These are phyloP conservation scores for Sutorius eximius DNA, from an alignment of 1,284 basidiomycete species.

Conservation along the genomic window DNA sequence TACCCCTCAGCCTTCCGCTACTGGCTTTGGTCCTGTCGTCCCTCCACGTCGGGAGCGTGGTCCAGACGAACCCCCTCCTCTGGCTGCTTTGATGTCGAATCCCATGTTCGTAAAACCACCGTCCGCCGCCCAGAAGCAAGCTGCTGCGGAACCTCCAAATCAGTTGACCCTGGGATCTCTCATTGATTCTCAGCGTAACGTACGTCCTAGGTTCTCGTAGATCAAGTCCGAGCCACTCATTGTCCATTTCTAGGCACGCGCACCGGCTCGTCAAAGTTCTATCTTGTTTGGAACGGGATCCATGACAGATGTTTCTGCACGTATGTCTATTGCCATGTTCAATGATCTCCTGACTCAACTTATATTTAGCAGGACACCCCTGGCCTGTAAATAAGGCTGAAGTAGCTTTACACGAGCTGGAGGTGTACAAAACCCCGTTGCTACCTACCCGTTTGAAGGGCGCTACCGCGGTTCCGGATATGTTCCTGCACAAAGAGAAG, in stretches of 20 bases:
- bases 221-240: constrained; percentile 4
- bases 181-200: constrained; percentile 54
- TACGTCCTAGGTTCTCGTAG: constrained; percentile 35
- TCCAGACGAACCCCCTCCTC: constrained; percentile 65
- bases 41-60: constrained; percentile 42
- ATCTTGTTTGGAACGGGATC: constrained; percentile 46
- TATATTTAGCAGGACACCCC: constrained; percentile 29
- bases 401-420: constrained; percentile 64
- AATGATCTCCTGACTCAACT: constrained; percentile 8
- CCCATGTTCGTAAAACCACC: constrained; percentile 71
- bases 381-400: constrained; percentile 54
- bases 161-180: constrained; percentile 61
- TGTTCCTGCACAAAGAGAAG: constrained; percentile 61
- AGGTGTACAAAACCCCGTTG: constrained; percentile 74
- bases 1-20: constrained; percentile 62
- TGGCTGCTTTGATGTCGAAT: constrained; percentile 56
- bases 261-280: constrained; percentile 50
- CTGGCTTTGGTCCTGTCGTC: constrained; percentile 47
- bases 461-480: constrained; percentile 52
- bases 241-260: constrained; percentile 38
- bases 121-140: constrained; percentile 36
- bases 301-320: constrained; percentile 35
- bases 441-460: constrained; percentile 65
- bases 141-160: constrained; percentile 32
- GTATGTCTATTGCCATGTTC: constrained; percentile 20